Evolutionary conservation across 2,329 filamentous ascomycete species (phyloP).

Genomic region (Knufia petricola): DNA sequence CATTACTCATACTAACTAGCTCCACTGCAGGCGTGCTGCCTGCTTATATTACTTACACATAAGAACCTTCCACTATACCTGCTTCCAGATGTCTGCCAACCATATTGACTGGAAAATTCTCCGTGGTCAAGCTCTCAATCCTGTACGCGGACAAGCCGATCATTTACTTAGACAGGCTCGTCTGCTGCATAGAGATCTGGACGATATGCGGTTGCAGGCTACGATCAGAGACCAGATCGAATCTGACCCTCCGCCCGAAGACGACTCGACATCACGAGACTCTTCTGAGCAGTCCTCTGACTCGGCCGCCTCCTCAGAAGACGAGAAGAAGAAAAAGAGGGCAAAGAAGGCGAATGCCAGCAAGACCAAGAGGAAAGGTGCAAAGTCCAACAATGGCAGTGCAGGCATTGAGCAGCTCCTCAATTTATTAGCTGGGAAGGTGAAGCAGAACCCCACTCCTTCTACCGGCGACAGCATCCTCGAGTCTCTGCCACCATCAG

Average conservation of each 20-base stretch:
- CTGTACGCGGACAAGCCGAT: no score
- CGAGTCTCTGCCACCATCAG: neutral
- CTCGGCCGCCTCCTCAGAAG: conserved; percentile 13
- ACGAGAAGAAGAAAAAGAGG: conserved; percentile 10
- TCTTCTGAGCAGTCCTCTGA: conserved; percentile 12
- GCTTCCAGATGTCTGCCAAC: neutral
- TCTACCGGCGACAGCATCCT: neutral
- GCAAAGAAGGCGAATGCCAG: conserved; percentile 15
- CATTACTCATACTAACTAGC: neutral
- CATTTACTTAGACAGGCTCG: no score
- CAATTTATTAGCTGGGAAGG: neutral
- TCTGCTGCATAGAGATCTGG: no score
- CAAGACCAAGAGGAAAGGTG: conserved; percentile 9
- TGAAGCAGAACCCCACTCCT: neutral
- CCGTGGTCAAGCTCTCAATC: no score
- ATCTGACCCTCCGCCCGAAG: neutral
- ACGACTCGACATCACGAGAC: neutral
- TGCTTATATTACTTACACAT: neutral
- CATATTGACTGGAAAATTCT: neutral
- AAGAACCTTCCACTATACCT: neutral
- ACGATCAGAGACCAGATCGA: neutral
- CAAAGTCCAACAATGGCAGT: conserved; percentile 6
- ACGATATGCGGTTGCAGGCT: neutral
- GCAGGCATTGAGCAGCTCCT: conserved; percentile 1
- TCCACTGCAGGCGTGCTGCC: neutral